Evolutionary conservation across 495 filamentous ascomycete species (phyloP).

Genomic region (Podospora appendiculata): DNA sequence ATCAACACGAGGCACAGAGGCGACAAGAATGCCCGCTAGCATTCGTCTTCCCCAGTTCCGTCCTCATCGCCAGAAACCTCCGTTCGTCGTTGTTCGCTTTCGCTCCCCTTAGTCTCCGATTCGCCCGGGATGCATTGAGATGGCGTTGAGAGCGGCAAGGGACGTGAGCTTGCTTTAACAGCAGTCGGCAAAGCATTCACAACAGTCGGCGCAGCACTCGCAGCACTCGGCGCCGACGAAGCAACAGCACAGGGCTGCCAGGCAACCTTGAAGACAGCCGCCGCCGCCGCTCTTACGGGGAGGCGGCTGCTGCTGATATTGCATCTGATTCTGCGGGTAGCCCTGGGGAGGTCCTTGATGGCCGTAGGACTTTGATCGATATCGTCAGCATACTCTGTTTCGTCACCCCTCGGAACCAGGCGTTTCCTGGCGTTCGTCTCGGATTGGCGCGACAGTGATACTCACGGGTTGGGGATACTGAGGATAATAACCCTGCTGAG

Average conservation of each 20-base stretch:
- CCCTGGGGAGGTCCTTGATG: conserved; percentile 12
- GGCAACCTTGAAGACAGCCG: conserved; percentile 58
- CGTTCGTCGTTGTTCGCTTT: too few relatives aligned
- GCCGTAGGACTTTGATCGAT: conserved; percentile 10
- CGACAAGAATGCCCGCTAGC: too few relatives aligned
- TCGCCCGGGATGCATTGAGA: too few relatives aligned
- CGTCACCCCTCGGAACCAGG: too few relatives aligned
- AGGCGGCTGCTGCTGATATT: conserved; percentile 54
- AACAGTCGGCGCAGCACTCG: conserved; percentile 67
- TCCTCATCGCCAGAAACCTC: too few relatives aligned
- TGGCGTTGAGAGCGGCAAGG: too few relatives aligned
- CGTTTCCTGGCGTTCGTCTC: too few relatives aligned
- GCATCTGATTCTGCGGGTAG: conserved; percentile 25
- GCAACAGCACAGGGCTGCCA: conserved; percentile 68
- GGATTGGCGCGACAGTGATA: not conserved
- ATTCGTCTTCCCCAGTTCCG: too few relatives aligned
- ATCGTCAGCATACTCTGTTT: not conserved
- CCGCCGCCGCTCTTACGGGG: conserved; percentile 35
- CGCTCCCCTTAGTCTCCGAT: too few relatives aligned
- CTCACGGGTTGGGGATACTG: conserved; percentile 5
- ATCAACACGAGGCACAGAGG: too few relatives aligned
- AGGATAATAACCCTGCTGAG: conserved; percentile 15
- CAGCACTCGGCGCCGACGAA: conserved; percentile 73
- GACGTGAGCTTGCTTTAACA: conserved; percentile 18
- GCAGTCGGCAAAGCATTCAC: conserved; percentile 55